These are phyloP conservation scores for Spinacia oleracea DNA, from an alignment of 179 eudicot species.

Conservation along the genomic window DNA sequence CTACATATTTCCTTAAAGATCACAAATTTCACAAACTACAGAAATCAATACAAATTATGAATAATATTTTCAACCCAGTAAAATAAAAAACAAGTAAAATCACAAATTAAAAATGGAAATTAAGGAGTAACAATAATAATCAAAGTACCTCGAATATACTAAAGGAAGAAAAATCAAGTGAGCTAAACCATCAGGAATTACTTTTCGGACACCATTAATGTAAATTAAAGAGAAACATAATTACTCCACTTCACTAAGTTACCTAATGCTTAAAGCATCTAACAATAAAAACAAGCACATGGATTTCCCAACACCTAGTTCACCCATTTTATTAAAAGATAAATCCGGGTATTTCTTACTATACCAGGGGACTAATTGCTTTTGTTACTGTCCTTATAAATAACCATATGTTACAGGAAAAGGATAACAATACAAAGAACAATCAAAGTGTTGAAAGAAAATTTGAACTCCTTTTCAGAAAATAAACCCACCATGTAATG, in stretches of 20 bases:
- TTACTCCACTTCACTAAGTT: background rate
- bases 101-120: no score
- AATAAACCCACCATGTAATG: constrained; percentile 54
- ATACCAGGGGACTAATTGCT: background rate
- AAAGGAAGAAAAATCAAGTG: no score
- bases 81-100: no score
- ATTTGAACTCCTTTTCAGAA: background rate
- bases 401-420: background rate
- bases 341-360: background rate
- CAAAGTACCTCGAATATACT: no score
- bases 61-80: no score
- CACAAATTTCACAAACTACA: no score
- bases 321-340: background rate
- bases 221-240: no score
- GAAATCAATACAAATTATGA: no score
- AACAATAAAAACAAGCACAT: background rate
- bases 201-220: no score
- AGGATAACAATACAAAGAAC: background rate
- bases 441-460: background rate
- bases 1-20: no score
- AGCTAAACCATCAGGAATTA: no score
- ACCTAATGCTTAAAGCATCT: background rate
- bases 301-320: background rate
- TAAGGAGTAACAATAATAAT: no score
- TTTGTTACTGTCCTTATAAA: background rate